A percentile compares a stretch with the other conserved stretches of the same genome.
These are phyloP conservation scores for Vachellia collinsii DNA, from an alignment of 306 rosid species.

Conservation along the genomic window DNA sequence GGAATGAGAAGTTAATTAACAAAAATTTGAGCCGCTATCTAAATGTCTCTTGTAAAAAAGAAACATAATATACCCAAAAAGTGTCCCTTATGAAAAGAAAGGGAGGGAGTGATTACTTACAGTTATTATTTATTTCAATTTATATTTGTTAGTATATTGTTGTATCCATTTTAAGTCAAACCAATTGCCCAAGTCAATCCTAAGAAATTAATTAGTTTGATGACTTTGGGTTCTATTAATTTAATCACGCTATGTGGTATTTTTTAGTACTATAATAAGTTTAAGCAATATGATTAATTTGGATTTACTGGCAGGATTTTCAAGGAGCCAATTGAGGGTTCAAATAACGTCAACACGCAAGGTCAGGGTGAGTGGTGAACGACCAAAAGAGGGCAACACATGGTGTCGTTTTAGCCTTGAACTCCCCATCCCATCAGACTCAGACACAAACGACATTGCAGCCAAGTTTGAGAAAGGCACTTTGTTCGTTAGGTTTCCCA, in stretches of 20 bases:
- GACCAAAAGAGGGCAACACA: slow-evolving; percentile 20
- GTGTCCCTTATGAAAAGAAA: too few relatives aligned
- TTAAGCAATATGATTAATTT: background rate
- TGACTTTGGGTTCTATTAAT: too few relatives aligned
- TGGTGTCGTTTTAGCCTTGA: slow-evolving; percentile 54
- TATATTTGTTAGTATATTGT: background rate
- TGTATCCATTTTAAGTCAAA: background rate
- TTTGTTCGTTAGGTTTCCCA: slow-evolving; percentile 46
- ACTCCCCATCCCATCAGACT: slow-evolving; percentile 33
- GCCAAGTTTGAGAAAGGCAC: slow-evolving; percentile 50
- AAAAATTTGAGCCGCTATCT: too few relatives aligned
- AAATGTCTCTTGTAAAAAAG: too few relatives aligned
- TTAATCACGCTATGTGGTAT: background rate
- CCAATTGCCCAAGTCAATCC: background rate
- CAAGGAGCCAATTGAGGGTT: slow-evolving; percentile 44
- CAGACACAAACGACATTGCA: slow-evolving; percentile 29
- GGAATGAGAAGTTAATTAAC: too few relatives aligned
- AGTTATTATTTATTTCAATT: background rate
- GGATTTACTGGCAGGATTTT: slow-evolving; percentile 43
- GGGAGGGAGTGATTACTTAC: background rate
- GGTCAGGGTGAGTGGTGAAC: slow-evolving; percentile 48
- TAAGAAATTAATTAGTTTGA: background rate
- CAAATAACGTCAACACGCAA: slow-evolving; percentile 36
- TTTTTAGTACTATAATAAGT: background rate
- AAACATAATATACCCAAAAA: too few relatives aligned